Evolutionary conservation across 2,329 filamentous ascomycete species (phyloP).

Genomic region (Hymenoscyphus salicellus): DNA sequence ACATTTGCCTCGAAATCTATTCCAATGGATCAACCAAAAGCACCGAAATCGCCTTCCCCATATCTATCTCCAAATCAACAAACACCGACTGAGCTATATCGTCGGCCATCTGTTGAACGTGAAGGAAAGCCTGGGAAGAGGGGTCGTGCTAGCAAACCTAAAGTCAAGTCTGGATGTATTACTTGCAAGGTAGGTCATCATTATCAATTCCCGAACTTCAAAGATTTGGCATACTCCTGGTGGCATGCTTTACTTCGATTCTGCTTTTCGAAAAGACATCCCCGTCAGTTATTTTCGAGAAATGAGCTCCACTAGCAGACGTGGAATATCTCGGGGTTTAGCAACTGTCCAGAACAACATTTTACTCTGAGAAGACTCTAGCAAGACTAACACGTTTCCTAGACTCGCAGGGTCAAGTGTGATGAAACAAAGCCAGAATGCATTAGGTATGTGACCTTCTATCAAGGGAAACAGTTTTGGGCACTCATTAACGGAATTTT

Average conservation of each 20-base stretch:
- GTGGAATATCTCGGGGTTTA: neutral
- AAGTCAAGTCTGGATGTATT: slow-evolving; percentile 64
- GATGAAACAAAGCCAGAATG: slow-evolving; percentile 45
- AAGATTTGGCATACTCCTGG: neutral
- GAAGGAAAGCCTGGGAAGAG: slow-evolving; percentile 24
- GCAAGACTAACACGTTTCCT: slow-evolving; percentile 17
- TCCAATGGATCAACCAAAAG: slow-evolving; percentile 6
- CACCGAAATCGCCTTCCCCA: neutral
- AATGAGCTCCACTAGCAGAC: neutral
- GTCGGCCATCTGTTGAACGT: slow-evolving; percentile 19
- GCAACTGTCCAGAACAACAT: neutral
- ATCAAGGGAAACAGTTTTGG: neutral
- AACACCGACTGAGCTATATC: slow-evolving; percentile 22
- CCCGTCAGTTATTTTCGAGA: neutral
- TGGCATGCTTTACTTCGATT: neutral
- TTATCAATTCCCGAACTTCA: neutral
- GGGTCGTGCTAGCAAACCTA: slow-evolving; percentile 37
- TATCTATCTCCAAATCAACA: slow-evolving; percentile 12
- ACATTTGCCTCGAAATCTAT: neutral
- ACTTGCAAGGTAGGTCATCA: slow-evolving; percentile 61
- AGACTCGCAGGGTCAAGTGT: slow-evolving; percentile 61
- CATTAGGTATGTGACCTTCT: neutral
- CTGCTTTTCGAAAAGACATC: neutral
- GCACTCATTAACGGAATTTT: slow-evolving; percentile 40
- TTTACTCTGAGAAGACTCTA: neutral